Conservation (phyloP, 2,329 filamentous ascomycete species). For the Neofusicoccum laricinum region DNA sequence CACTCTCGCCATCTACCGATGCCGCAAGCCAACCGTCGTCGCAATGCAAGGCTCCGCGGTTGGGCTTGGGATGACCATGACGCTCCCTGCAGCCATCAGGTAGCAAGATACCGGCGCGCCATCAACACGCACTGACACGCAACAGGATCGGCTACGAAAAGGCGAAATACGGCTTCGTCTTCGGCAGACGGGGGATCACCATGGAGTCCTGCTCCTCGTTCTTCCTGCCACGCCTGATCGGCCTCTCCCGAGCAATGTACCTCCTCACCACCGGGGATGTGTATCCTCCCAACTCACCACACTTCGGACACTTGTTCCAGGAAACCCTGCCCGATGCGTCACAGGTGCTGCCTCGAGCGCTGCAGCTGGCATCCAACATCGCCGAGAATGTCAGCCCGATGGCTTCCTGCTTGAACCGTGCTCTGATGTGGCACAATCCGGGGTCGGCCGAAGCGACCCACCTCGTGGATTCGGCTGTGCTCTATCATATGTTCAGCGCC, state of each 20-base stretch:
- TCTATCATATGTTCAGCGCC: constrained; percentile 12
- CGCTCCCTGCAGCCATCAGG: constrained; percentile 49
- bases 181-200: constrained; percentile 17
- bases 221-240: constrained; percentile 20
- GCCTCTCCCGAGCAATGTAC: constrained; percentile 16
- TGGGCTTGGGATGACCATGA: constrained; percentile 62
- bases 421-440: constrained; percentile 18
- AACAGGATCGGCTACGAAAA: neutral
- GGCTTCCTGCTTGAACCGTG: constrained; percentile 13
- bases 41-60: constrained; percentile 60
- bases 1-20: constrained; percentile 55
- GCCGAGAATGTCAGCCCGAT: constrained; percentile 4
- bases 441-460: constrained; percentile 17
- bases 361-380: constrained; percentile 9
- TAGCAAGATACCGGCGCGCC: neutral
- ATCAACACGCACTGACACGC: neutral
- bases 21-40: constrained; percentile 57
- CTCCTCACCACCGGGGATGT: constrained; percentile 18
- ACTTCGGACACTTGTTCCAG: constrained; percentile 17
- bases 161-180: constrained; percentile 19
- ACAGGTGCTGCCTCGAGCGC: constrained; percentile 2
- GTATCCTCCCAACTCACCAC: constrained; percentile 14
- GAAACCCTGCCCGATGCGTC: constrained; percentile 4
- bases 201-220: constrained; percentile 20
- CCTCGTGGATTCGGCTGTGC: constrained; percentile 15